Percentiles rank a stretch among this genome's conserved stretches.
phyloP scores from a whole-genome alignment of 768 basidiomycete genomes.

The Paxillus involutus region DNA sequence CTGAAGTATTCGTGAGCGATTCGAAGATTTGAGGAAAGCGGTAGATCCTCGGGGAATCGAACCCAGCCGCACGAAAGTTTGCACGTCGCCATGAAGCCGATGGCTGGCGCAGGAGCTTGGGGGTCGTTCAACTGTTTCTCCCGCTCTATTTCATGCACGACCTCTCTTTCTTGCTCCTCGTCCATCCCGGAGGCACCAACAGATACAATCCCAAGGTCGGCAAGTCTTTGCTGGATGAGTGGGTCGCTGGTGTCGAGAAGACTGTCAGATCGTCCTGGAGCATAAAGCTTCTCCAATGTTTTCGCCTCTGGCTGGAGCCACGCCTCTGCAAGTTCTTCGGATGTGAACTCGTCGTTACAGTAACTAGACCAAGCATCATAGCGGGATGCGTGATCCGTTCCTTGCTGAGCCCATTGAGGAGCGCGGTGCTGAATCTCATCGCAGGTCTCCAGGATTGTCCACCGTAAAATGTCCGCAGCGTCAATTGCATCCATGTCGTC shows the following conservation, averaged over 20 bases:
- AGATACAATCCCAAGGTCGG: neutral
- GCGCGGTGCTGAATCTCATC: slow-evolving; percentile 35
- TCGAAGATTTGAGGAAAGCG: slow-evolving; percentile 20
- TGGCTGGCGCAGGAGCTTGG: slow-evolving; percentile 34
- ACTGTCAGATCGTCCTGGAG: no score
- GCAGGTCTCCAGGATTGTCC: slow-evolving; percentile 47
- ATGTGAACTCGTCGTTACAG: slow-evolving; percentile 5
- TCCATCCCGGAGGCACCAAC: slow-evolving; percentile 22
- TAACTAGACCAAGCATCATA: slow-evolving; percentile 16
- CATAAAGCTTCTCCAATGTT: slow-evolving; percentile 36
- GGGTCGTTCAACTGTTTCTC: slow-evolving; percentile 38
- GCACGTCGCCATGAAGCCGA: slow-evolving; percentile 17
- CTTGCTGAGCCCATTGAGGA: slow-evolving; percentile 45
- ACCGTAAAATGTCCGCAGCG: slow-evolving; percentile 41
- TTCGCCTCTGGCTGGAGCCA: slow-evolving; percentile 44
- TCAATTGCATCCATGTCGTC: neutral
- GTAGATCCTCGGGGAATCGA: slow-evolving; percentile 21
- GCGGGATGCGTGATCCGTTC: slow-evolving; percentile 32
- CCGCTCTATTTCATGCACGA: slow-evolving; percentile 41
- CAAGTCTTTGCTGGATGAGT: no score
- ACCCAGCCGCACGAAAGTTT: neutral
- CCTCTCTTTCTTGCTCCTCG: slow-evolving; percentile 45
- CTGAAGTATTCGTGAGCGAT: slow-evolving; percentile 7
- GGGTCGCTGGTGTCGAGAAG: no score
- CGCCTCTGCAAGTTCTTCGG: slow-evolving; percentile 1